Evolutionary conservation across 2,329 filamentous ascomycete genomes (phyloP), one percentile per base, ranked within the genome.

Genomic region (Ambrosiella cleistominuta): DNA sequence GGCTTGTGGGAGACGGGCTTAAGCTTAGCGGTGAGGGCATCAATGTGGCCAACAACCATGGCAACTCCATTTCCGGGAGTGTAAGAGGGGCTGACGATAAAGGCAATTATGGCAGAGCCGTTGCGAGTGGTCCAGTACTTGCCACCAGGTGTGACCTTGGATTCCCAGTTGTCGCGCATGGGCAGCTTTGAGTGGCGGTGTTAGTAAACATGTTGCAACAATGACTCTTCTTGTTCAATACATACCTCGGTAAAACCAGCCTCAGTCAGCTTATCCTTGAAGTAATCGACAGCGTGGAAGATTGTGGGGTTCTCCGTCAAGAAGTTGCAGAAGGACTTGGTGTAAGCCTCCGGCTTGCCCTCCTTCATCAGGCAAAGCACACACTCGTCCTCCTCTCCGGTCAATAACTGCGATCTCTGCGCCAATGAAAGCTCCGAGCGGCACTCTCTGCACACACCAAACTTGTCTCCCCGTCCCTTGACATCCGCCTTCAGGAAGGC

Each of bases 61-160:
- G 84, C 88, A 54, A 91, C 78, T 53, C 91, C 91, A 66, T 94
- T 90, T 7, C 91, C 91, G 56, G 85, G 78, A 70, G 85, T 77
- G 69, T 95, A 96, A 2, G 83, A 77, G 56, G 80, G 80, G 59
- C 91, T 91, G 58, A 96, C 79, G 3, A 80, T 79, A 70, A 96
- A 97, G 7, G 89, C 86, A 65, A 95, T 87, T 63, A 95, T 70
- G 45, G 87, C 85, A 68, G 83, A 90, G 56, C 86, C 87, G 66
- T 97, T 97, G 61, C 91, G 84, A 19, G 84, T 85, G 35, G 84
- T 79, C 68, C 83, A 96, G 77, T 96, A 97, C 70, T 93, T 94
- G 56, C 89, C 90, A 59, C 89, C 89, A 13, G 79, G 74, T 67
- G 85, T 72, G 58, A 97, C 74, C 66, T 85, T 82, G 52, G 72